Evolutionary conservation across 2,329 filamentous ascomycete species (phyloP).

Genomic region (Boeremia lycopersici): DNA sequence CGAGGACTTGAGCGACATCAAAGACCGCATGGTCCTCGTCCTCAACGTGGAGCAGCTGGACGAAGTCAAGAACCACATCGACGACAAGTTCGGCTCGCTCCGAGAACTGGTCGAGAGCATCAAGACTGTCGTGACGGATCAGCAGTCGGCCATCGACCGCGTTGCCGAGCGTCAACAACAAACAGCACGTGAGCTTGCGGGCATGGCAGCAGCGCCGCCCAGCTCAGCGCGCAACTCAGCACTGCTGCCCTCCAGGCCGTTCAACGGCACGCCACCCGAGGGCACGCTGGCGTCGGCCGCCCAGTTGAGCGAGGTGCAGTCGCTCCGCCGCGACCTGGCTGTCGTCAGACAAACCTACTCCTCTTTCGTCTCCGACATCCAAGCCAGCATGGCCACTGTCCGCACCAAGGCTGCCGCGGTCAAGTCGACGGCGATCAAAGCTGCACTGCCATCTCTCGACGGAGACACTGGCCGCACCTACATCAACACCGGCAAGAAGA

Average conservation of each 20-base stretch:
- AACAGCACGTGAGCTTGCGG: constrained; percentile 83
- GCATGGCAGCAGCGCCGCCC: constrained; percentile 59
- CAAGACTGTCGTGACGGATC: constrained; percentile 81
- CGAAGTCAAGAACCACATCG: constrained; percentile 95
- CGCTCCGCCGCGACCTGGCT: constrained; percentile 83
- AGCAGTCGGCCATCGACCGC: constrained; percentile 78
- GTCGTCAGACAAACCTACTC: constrained; percentile 93
- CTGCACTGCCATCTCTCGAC: constrained; percentile 72
- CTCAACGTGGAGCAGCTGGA: constrained; percentile 92
- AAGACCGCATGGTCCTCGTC: constrained; percentile 92
- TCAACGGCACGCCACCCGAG: constrained; percentile 29
- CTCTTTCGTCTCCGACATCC: constrained; percentile 85
- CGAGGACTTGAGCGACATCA: constrained; percentile 90
- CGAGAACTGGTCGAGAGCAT: constrained; percentile 85
- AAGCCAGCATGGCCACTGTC: constrained; percentile 83
- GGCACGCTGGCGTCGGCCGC: constrained; percentile 53
- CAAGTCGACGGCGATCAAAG: constrained; percentile 75
- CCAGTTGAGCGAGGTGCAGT: constrained; percentile 80
- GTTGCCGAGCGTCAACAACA: constrained; percentile 93
- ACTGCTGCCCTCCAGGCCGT: constrained; percentile 38
- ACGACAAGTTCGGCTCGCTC: constrained; percentile 83
- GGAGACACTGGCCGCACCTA: constrained; percentile 83
- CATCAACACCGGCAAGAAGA: constrained; percentile 85
- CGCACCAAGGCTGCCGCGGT: constrained; percentile 81
- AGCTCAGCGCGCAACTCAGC: constrained; percentile 45